A percentile compares a stretch with the other conserved stretches of the same genome.
Conservation (phyloP, 1,139 yeast genomes). For the Nakaseomyces glabratus region DNA sequence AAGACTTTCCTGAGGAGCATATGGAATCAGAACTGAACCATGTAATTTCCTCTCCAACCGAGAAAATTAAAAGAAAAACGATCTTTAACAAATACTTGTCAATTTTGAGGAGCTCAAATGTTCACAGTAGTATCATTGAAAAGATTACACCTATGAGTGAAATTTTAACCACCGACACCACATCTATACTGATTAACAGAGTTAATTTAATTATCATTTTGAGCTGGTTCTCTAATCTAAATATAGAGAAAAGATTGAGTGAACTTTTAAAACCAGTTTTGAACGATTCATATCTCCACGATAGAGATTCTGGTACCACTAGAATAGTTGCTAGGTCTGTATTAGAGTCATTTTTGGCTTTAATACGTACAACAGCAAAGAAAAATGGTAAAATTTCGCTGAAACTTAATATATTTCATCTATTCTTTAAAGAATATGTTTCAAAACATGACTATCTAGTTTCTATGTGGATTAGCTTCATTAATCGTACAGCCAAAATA, state of each 20-base stretch:
- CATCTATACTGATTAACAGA: conserved; percentile 22
- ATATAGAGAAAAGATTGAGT: conserved; percentile 21
- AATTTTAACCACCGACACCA: conserved; percentile 14
- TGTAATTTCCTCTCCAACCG: conserved; percentile 10
- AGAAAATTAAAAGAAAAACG: conserved; percentile 10
- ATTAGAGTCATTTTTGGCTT: conserved; percentile 5
- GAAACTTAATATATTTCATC: conserved; percentile 3
- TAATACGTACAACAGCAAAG: background rate
- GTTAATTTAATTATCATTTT: conserved; percentile 23
- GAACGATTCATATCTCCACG: conserved; percentile 7
- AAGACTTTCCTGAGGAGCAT: conserved; percentile 23
- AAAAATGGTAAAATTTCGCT: background rate
- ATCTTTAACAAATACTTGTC: conserved; percentile 23
- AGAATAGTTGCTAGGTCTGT: conserved; percentile 5
- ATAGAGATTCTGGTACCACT: conserved; percentile 5
- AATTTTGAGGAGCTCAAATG: conserved; percentile 12
- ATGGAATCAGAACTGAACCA: conserved; percentile 8
- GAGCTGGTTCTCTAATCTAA: conserved; percentile 17
- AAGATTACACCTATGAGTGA: conserved; percentile 27
- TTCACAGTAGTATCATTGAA: conserved; percentile 19
- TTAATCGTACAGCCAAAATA: background rate
- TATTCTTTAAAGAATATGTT: conserved; percentile 2
- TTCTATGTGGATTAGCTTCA: conserved; percentile 1
- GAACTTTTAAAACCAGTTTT: conserved; percentile 17
- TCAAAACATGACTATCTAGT: background rate